Conservation (phyloP, 768 basidiomycete genomes). For the Cyclocybe cylindracea region DNA sequence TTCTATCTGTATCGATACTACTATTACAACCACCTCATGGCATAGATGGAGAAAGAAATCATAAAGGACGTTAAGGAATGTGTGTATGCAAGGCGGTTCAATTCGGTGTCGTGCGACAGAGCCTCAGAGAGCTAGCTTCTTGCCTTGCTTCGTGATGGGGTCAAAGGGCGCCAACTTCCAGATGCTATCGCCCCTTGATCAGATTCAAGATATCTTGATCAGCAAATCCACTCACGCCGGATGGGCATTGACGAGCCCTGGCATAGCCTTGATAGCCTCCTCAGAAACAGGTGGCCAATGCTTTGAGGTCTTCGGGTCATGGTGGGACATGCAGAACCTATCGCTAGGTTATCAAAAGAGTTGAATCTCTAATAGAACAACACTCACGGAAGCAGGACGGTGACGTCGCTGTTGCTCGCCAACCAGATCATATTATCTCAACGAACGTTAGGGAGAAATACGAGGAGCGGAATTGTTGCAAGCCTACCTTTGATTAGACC, state of each 20-base stretch:
- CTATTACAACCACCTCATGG: background rate
- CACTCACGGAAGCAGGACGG: slow-evolving; percentile 26
- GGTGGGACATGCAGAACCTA: slow-evolving; percentile 29
- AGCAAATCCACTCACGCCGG: slow-evolving; percentile 14
- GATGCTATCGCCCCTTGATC: slow-evolving; percentile 8
- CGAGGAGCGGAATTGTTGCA: background rate
- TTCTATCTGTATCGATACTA: slow-evolving; percentile 21
- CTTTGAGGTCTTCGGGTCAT: slow-evolving; percentile 22
- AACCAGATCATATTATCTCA: slow-evolving; percentile 28
- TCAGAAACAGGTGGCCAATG: slow-evolving; percentile 22
- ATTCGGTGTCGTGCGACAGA: no score
- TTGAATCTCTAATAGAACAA: background rate
- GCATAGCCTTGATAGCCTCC: slow-evolving; percentile 23
- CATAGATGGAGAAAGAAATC: no score
- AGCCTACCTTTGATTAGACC: slow-evolving; percentile 22
- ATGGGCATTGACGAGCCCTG: slow-evolving; percentile 20
- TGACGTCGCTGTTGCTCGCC: slow-evolving; percentile 22
- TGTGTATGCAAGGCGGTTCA: no score
- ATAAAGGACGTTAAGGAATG: no score
- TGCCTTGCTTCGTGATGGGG: slow-evolving; percentile 18
- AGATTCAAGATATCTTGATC: background rate
- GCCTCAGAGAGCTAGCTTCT: background rate
- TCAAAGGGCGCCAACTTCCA: slow-evolving; percentile 29
- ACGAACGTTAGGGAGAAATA: background rate
- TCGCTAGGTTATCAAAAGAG: background rate